phyloP scores from a whole-genome alignment of 2,329 filamentous ascomycete genomes.

The Scedosporium aurantiacum region DNA sequence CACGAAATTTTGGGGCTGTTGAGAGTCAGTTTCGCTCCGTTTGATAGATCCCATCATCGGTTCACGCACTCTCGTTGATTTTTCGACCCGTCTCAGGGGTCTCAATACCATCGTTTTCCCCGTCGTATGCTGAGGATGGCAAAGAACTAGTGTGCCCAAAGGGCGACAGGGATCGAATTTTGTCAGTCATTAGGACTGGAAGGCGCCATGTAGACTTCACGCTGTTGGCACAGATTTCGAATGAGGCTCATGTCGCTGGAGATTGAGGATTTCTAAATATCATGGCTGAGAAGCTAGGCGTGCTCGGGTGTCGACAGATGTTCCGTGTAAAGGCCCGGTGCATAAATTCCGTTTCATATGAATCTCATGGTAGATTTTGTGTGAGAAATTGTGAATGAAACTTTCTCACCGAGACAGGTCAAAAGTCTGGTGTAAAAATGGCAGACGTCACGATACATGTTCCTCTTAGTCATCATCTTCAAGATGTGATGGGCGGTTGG shows the following conservation, averaged over 20 bases:
- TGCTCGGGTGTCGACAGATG: background rate
- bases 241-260: background rate
- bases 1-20: conserved; percentile 1
- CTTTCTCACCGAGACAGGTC: background rate
- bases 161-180: background rate
- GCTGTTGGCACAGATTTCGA: background rate
- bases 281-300: background rate
- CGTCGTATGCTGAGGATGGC: background rate
- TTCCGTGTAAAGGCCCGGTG: background rate
- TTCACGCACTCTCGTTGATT: background rate
- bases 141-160: background rate
- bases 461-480: background rate
- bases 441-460: background rate
- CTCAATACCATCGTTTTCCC: background rate
- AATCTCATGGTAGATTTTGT: background rate
- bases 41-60: background rate
- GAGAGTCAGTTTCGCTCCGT: background rate
- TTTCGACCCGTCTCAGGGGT: background rate
- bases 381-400: background rate
- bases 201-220: background rate
- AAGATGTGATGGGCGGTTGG: background rate
- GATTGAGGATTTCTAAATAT: background rate
- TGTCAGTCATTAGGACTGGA: conserved; percentile 1
- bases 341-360: background rate
- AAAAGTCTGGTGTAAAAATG: background rate